Conservation (phyloP, 179 eudicot genomes). For the Sideroxylon spinosum region DNA sequence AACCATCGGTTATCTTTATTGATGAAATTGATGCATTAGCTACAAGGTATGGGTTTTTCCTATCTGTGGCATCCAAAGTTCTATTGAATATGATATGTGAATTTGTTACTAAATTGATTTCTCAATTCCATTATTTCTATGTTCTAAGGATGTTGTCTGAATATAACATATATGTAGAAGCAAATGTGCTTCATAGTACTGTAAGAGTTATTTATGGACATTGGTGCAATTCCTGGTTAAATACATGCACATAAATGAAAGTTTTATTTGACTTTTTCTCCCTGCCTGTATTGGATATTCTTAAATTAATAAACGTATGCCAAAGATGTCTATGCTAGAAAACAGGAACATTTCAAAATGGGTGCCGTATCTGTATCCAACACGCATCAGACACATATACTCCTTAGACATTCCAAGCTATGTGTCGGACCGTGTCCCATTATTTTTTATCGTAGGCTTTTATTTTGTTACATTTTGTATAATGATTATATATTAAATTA, state of each 20-base stretch:
- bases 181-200: background rate
- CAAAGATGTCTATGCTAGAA: too few species aligned
- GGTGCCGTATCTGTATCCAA: too few species aligned
- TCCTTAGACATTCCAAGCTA: too few species aligned
- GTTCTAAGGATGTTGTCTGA: background rate
- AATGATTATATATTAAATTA: too few species aligned
- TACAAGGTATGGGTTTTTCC: conserved; percentile 49
- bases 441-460: too few species aligned
- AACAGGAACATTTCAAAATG: too few species aligned
- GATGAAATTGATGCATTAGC: conserved; percentile 97
- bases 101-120: background rate
- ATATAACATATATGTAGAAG: background rate
- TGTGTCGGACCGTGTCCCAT: too few species aligned
- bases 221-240: too few species aligned
- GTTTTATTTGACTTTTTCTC: background rate
- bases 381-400: too few species aligned
- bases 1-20: conserved; percentile 88
- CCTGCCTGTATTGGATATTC: background rate
- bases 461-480: too few species aligned
- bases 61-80: background rate
- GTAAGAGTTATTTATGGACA: too few species aligned
- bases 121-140: background rate
- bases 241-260: too few species aligned
- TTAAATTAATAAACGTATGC: background rate
- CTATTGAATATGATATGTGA: background rate